Base-by-base conservation (phyloP, 83 land plant genomes). In the Isoetes engelmannii region DNA sequence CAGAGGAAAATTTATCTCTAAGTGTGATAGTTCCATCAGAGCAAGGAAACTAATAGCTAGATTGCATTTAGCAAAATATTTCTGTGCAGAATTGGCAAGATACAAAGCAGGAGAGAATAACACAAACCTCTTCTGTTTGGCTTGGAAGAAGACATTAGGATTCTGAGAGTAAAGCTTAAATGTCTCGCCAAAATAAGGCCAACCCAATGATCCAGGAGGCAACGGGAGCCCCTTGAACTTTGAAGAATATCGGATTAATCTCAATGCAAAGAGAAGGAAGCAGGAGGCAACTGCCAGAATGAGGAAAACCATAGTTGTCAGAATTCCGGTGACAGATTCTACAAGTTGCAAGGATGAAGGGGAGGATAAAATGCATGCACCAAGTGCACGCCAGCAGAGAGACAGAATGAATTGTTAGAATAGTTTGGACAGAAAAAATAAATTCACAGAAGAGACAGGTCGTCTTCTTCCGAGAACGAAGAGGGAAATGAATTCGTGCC, bases 131-230 rank as follows among this genome's bases (percentile, higher is more conserved):
- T 69, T 84, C 58, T 77, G 79, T 49, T 83, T 92, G 48, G 77
- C 65, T 5, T 84, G 78, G 72, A 92, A 85, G 85, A 86, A 92
- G 69, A 72, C 49, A 64, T 84, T 85, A 3, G 90, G 88, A 69
- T 86, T 82, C 62, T 80, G 79, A 37, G 97, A 82, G 86, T 84
- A 84, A 47, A 92, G 84, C 41, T 84, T 80, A 48, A 83, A 73
- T 65, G 94, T 92, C 73, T 92, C 94, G 0, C 97, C 97, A 6
- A 92, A 21, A 61, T 84, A 89, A 48, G 97, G 97, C 90, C 88
- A 92, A 0, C 97, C 97, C 65, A 92, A 65, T 3, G 94, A 68
- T 4, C 97, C 97, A 4, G 91, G 97, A 5, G 97, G 97, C 19
- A 86, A 82, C 6, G 79, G 85, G 17, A 81, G 61, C 18, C 56